Conservation (phyloP, 805 yeast species). For the Peterozyma xylosa region DNA sequence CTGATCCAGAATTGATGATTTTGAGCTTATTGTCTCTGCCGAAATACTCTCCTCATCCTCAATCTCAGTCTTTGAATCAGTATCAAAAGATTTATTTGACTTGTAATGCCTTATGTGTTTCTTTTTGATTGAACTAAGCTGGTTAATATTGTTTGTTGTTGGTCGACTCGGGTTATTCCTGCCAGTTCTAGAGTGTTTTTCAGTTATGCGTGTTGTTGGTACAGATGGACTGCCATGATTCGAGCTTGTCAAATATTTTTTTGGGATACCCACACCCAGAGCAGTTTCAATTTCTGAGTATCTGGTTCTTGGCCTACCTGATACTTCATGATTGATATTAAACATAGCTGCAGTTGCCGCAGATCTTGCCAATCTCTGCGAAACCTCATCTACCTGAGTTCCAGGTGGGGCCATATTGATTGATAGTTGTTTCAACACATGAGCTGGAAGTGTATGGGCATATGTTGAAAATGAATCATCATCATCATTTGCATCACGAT, state of each 20-base stretch:
- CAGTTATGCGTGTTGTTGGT: no score
- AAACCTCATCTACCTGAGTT: slow-evolving; percentile 8
- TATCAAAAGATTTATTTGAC: no score
- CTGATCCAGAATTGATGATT: no score
- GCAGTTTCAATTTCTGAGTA: slow-evolving; percentile 2
- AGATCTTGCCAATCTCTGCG: slow-evolving; percentile 4
- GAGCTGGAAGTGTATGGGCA: slow-evolving; percentile 3
- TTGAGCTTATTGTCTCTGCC: no score
- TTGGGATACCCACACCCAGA: slow-evolving; percentile 5
- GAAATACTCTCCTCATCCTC: no score
- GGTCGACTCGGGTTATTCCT: no score
- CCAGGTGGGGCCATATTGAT: slow-evolving; percentile 15
- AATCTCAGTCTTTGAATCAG: no score
- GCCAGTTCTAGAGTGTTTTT: no score
- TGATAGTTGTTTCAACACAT: slow-evolving; percentile 7
- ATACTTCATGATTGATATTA: not conserved
- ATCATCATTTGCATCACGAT: not conserved
- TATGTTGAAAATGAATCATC: not conserved
- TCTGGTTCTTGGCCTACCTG: slow-evolving; percentile 2
- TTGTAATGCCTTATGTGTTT: no score
- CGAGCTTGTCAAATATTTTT: slow-evolving; percentile 3
- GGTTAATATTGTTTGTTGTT: no score
- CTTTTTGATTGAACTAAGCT: no score
- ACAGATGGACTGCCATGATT: no score
- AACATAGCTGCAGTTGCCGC: slow-evolving; percentile 1